Percentiles rank a stretch among this genome's conserved stretches.
phyloP scores from a whole-genome alignment of 1,139 yeast genomes.

The Suhomyces guaymorum region DNA sequence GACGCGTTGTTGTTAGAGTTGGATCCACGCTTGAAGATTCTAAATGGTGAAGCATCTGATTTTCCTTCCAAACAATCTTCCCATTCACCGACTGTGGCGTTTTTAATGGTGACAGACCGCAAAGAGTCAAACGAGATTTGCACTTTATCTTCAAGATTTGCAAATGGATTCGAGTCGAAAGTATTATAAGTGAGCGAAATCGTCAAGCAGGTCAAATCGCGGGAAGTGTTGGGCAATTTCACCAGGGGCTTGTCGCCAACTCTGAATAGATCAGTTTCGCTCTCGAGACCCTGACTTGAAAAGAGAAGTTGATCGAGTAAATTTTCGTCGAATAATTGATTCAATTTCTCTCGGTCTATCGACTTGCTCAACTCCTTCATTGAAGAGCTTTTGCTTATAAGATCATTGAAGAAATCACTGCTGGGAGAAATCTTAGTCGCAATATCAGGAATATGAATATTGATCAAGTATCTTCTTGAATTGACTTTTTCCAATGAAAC shows the following conservation, averaged over 20 bases:
- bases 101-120: constrained; percentile 24
- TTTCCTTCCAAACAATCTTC: constrained; percentile 34
- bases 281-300: constrained; percentile 14
- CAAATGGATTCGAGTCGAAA: constrained; percentile 37
- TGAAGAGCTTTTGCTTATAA: constrained; percentile 15
- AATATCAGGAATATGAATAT: constrained; percentile 49
- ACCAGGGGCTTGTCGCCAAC: constrained; percentile 17
- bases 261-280: constrained; percentile 11
- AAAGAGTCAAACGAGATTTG: constrained; percentile 33
- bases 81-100: constrained; percentile 21
- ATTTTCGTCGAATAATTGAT: constrained; percentile 16
- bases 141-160: constrained; percentile 25
- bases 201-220: constrained; percentile 34
- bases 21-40: constrained; percentile 30
- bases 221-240: background rate
- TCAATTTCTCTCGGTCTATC: constrained; percentile 11
- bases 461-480: constrained; percentile 32
- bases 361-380: constrained; percentile 14
- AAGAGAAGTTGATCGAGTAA: constrained; percentile 17
- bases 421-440: constrained; percentile 34
- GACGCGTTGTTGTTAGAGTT: no score
- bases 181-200: constrained; percentile 37
- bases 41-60: constrained; percentile 31
- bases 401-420: constrained; percentile 22
- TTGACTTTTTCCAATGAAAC: constrained; percentile 38